Conservation (phyloP, 495 filamentous ascomycete species). For the Xylaria grammica region DNA sequence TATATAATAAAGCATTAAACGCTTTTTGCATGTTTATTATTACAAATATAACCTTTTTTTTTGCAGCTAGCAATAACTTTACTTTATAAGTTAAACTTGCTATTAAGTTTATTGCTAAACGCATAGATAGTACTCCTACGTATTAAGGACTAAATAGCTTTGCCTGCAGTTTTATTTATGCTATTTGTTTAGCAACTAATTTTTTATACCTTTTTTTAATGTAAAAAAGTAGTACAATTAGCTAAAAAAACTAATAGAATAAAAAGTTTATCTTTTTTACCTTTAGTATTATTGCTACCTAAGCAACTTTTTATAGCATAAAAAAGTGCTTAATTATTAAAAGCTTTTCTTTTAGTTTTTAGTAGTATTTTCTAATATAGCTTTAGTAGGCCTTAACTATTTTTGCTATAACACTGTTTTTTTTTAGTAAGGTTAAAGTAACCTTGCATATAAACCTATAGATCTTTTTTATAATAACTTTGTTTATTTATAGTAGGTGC, state of each 20-base stretch:
- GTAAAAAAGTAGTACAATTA: background rate
- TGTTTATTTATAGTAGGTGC: too few species aligned
- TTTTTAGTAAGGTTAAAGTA: slow-evolving; percentile 1
- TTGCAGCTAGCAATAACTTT: background rate
- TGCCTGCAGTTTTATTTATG: background rate
- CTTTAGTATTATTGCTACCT: slow-evolving; percentile 2
- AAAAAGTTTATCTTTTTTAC: slow-evolving; percentile 1
- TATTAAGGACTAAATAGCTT: background rate
- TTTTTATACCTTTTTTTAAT: slow-evolving; percentile 7
- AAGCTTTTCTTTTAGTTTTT: background rate
- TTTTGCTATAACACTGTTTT: slow-evolving; percentile 1
- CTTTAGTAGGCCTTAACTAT: slow-evolving; percentile 1
- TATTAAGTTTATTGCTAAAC: background rate
- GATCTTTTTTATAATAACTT: background rate
- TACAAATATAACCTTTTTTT: slow-evolving; percentile 4
- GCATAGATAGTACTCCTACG: background rate
- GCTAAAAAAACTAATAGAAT: slow-evolving; percentile 6
- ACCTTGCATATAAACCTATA: slow-evolving; percentile 7
- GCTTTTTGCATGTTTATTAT: slow-evolving; percentile 6
- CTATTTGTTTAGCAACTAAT: slow-evolving; percentile 9
- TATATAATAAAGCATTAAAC: slow-evolving; percentile 7
- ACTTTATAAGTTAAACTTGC: background rate
- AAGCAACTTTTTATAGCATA: background rate
- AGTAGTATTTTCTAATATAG: slow-evolving; percentile 6
- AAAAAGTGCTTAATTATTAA: background rate